phyloP scores from a whole-genome alignment of 257 asterid genomes.

The Ligustrum vulgare region DNA sequence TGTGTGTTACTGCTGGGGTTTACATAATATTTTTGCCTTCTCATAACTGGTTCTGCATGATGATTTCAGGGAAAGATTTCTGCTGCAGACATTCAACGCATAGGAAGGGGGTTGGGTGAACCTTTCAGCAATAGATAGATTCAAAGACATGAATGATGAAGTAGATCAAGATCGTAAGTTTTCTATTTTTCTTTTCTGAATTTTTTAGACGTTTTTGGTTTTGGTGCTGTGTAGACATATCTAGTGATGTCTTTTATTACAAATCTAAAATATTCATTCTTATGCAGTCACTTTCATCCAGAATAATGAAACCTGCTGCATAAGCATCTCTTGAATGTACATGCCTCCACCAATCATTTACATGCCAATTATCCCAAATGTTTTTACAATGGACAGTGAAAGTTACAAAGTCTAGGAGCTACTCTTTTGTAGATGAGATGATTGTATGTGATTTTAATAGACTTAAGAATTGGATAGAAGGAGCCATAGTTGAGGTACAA shows the following conservation, averaged over 20 bases:
- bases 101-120: constrained; percentile 76
- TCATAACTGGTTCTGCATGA: too few species aligned
- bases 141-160: constrained; percentile 85
- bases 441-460: not conserved
- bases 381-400: not conserved
- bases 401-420: not conserved
- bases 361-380: not conserved
- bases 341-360: not conserved
- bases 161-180: constrained; percentile 93
- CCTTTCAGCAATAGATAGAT: constrained; percentile 68
- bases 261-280: not conserved
- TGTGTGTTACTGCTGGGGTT: too few species aligned
- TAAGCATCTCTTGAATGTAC: not conserved
- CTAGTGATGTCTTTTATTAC: not conserved
- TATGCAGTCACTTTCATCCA: not conserved
- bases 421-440: not conserved
- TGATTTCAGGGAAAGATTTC: too few species aligned
- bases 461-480: not conserved
- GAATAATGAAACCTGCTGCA: constrained; percentile 3
- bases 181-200: constrained; percentile 13
- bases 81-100: too few species aligned
- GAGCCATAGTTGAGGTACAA: not conserved
- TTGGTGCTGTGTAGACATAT: not conserved
- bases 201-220: constrained; percentile 6
- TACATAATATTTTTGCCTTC: too few species aligned